Evolutionary conservation across 192 early-diverging fungal species (phyloP), one percentile per base, ranked within the genome.

Genomic region (Entrophospora sp.): DNA sequence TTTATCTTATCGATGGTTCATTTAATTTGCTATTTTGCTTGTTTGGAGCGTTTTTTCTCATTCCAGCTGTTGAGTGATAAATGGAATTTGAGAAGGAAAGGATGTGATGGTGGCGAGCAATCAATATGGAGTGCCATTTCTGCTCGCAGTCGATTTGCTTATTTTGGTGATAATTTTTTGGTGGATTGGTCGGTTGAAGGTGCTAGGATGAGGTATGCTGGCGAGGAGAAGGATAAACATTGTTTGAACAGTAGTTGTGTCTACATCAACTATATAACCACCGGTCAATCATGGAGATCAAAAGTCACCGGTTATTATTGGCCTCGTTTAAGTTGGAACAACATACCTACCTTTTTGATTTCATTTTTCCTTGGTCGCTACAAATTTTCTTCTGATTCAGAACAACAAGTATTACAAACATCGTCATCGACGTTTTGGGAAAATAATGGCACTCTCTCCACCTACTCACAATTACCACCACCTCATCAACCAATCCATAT

Each of bases 121-220:
- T 45, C 49, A 4, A 28, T 66, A 27, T 66, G 64, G 64, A 31
- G 22, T 6, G 44, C 64, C n/a, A 12, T 66, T 10, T 42, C 28
- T 42, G 64, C 49, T 43, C 20, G 64, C 12, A 66, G 64, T 30
- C 31, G 20, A 42, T 55, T 52, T 37, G 9, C 49, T 24, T 49
- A 42, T 24, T 55, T 52, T 43, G 64, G 64, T 7, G 64, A 66
- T 40, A 66, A 66, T 66, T 66, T 66, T 16, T 55, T 66, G 24
- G 20, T 40, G 2, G 64, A 66, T 55, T 66, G 35, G 51, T 66
- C 64, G 1, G 64, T 66, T 4, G 64, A 66, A 31, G 64, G 64
- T 2, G 51, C 64, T 16, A 66, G 64, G 22, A n/a, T 18, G 27
- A 5, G 64, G 4, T 66, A 43, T 25, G 48, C 64, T 16, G 51